Evolutionary conservation across 108 stramenopile genomes (phyloP), one percentile per base, ranked within the genome.

Genomic region (Phaeodactylum tricornutum): DNA sequence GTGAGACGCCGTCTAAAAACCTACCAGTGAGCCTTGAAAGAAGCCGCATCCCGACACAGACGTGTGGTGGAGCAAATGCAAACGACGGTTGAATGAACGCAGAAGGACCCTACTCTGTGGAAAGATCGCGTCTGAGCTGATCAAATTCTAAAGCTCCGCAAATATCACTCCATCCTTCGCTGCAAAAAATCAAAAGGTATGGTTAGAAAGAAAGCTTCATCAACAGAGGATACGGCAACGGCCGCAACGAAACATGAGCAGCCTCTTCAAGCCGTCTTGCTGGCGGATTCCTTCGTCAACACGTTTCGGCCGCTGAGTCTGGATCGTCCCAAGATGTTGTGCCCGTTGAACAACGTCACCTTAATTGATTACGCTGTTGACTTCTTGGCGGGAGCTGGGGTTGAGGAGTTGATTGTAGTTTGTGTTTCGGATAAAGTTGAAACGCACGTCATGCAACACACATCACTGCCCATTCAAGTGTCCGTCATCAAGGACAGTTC

Each of bases 311-410:
- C 95, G 27, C 61, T 53, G 8, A 48, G 57, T 12, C 28, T 69
- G 15, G 67, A 69, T 50, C 47, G 33, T 19, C 50, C 73, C 37
- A 83, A 90, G 48, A 70, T 87, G 12, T 55, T 98, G 19, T 92
- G 94, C 36, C 94, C 94, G 2, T 70, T 99, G 42, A 94, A 94
- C 56, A 96, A 96, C 63, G 79, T 96, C 26, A 68, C 92, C 0
- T 49, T 99, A 55, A 43, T 99, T 23, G 90, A 96, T 53, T 95
- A 97, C 61, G 63, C 87, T 2, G 61, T 99, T 45, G 96, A 97
- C 63, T 95, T 93, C 50, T 65, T 96, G 50, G 84, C 87, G 27
- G 74, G 69, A 24, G 66, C 87, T 36, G 90, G 86, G 49, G 92
- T 93, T 20, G 69, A 85, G 43, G 77, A 91, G 58, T 56, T 87